These are phyloP conservation scores for Lactarius hatsudake DNA, from an alignment of 768 basidiomycete genomes.

Conservation along the genomic window DNA sequence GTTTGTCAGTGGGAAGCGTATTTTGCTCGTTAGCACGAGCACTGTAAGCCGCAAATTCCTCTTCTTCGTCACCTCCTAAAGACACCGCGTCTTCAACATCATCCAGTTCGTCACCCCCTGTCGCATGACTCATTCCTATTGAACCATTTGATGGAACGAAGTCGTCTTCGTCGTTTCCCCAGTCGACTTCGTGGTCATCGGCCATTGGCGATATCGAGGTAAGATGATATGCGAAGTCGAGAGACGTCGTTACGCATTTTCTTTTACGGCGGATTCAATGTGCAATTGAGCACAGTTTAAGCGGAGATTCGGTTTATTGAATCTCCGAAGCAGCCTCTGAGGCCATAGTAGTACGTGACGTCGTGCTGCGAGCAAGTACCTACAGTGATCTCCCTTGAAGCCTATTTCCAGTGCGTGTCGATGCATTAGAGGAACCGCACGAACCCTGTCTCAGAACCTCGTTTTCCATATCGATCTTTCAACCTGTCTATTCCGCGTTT, in stretches of 20 bases:
- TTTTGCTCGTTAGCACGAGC: conserved; percentile 25
- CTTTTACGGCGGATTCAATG: background rate
- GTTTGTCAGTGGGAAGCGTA: conserved; percentile 4
- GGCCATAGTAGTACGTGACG: background rate
- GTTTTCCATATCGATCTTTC: conserved; percentile 11
- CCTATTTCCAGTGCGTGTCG: conserved; percentile 8
- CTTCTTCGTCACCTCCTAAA: conserved; percentile 66
- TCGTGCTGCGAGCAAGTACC: background rate
- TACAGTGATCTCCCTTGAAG: background rate
- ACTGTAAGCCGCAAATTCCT: conserved; percentile 49
- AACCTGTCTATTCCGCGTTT: conserved; percentile 27
- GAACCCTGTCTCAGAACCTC: background rate
- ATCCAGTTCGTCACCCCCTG: conserved; percentile 32
- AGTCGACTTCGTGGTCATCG: conserved; percentile 70
- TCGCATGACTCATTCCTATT: conserved; percentile 25
- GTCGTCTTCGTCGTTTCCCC: conserved; percentile 55
- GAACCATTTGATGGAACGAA: conserved; percentile 24
- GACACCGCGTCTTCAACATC: conserved; percentile 65
- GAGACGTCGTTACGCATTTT: conserved; percentile 5
- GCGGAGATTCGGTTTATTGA: conserved; percentile 10
- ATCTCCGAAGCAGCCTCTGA: conserved; percentile 10
- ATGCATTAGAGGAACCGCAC: conserved; percentile 12
- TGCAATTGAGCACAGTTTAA: background rate
- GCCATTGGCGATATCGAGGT: conserved; percentile 43
- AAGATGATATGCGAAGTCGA: conserved; percentile 23